Evolutionary conservation across 129 eudicot genomes (phyloP).

Genomic region (Kitagawia praeruptora): DNA sequence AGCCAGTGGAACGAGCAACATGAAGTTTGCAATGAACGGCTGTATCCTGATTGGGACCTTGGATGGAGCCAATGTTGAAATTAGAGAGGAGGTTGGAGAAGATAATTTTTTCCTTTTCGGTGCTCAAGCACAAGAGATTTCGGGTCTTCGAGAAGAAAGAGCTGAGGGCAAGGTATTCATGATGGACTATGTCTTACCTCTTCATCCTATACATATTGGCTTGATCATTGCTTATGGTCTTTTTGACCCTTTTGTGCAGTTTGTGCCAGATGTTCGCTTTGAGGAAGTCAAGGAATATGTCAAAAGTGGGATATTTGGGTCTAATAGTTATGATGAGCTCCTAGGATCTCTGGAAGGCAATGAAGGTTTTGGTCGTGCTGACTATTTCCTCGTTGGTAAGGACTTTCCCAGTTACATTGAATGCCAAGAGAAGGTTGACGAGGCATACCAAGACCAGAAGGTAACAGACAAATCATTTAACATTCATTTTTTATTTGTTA

Average conservation of each 20-base stretch:
- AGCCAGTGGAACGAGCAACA: constrained; percentile 99
- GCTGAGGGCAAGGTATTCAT: constrained; percentile 80
- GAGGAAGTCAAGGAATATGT: constrained; percentile 80
- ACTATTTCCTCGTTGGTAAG: constrained; percentile 91
- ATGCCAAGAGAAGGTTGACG: constrained; percentile 86
- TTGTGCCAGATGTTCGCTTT: constrained; percentile 68
- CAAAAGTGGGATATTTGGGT: constrained; percentile 75
- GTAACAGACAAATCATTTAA: constrained; percentile 32
- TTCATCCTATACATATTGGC: neutral
- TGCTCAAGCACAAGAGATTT: constrained; percentile 70
- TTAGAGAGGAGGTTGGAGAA: constrained; percentile 87
- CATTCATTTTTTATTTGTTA: neutral
- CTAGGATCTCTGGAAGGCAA: constrained; percentile 87
- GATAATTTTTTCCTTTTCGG: constrained; percentile 87
- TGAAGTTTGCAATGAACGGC: constrained; percentile 97
- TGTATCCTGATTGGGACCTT: constrained; percentile 86
- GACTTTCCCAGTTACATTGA: constrained; percentile 92
- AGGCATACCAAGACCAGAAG: constrained; percentile 80
- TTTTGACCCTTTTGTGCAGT: constrained; percentile 32
- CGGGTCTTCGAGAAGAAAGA: constrained; percentile 62
- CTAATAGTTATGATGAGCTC: constrained; percentile 55
- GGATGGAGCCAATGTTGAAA: constrained; percentile 95
- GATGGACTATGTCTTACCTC: neutral
- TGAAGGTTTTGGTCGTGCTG: constrained; percentile 85
- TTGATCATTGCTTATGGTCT: neutral